Evolutionary conservation across 805 yeast species (phyloP).

Genomic region (Torulaspora microellipsoides): DNA sequence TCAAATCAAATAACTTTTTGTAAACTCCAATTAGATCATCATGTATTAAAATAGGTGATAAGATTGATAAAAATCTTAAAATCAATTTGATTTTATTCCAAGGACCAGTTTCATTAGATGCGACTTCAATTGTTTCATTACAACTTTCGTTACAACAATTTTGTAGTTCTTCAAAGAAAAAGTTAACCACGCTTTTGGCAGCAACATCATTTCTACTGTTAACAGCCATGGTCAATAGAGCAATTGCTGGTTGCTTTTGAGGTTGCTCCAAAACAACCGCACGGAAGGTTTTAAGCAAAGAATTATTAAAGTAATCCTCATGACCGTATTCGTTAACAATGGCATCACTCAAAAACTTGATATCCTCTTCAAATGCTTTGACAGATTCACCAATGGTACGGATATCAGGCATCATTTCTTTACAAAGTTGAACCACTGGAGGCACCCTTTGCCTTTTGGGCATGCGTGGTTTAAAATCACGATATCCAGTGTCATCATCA

Average conservation of each 20-base stretch:
- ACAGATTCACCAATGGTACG: slow-evolving; percentile 56
- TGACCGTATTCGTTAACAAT: slow-evolving; percentile 61
- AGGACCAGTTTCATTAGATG: slow-evolving; percentile 45
- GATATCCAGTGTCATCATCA: slow-evolving; percentile 31
- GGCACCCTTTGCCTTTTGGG: slow-evolving; percentile 38
- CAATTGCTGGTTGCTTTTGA: slow-evolving; percentile 72
- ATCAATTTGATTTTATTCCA: slow-evolving; percentile 70
- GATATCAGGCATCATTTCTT: slow-evolving; percentile 46
- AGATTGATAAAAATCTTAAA: slow-evolving; percentile 62
- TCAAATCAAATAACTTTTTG: slow-evolving; percentile 48
- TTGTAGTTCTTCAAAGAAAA: slow-evolving; percentile 60
- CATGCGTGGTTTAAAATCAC: slow-evolving; percentile 31
- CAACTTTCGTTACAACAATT: slow-evolving; percentile 42
- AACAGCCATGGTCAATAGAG: slow-evolving; percentile 61
- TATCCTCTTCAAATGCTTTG: slow-evolving; percentile 51
- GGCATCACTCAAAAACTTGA: slow-evolving; percentile 64
- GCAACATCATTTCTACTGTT: slow-evolving; percentile 59
- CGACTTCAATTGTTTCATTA: slow-evolving; percentile 24
- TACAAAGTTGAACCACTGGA: slow-evolving; percentile 44
- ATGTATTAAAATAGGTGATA: slow-evolving; percentile 57
- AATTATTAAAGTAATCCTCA: slow-evolving; percentile 54
- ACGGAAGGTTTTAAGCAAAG: slow-evolving; percentile 57
- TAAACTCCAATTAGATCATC: slow-evolving; percentile 47
- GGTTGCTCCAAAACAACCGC: slow-evolving; percentile 86
- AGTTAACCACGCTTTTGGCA: slow-evolving; percentile 66